Evolutionary conservation across 1,284 basidiomycete genomes (phyloP), one percentile per base, ranked within the genome.

Genomic region (Ceratobasidium sp.): DNA sequence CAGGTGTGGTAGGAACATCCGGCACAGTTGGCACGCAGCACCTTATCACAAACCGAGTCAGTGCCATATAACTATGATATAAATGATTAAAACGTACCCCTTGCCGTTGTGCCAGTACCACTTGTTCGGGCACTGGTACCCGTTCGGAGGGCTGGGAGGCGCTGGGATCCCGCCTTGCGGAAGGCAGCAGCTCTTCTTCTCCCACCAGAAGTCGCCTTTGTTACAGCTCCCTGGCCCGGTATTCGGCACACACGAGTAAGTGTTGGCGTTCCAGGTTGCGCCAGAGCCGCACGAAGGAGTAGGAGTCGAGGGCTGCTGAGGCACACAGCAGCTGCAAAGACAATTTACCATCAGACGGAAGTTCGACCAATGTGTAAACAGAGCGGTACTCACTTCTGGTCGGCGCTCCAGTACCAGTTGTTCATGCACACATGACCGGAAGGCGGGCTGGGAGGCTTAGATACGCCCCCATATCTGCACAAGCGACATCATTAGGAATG

Each of bases 151-250:
- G 3, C 38, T n/a, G 7, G 64, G 64, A 23, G 64, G 64, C 21
- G 38, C 52, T 5, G 64, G 64, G 32, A 57, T 54, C 7, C 64
- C 64, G 9, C 64, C 64, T 13, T 67, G 30, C n/a, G 64, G 64
- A 21, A 67, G 23, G 26, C 64, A 67, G 26, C 50, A 55, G 21
- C 57, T 67, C 52, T 67, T 67, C 38, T 54, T 67, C 5, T 57
- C 64, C 64, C 64, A 67, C 35, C 50, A 67, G 32, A 67, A 67
- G 35, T 67, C 50, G 50, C 64, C 64, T 14, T 67, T 55, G 64
- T 67, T 67, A 38, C 64, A 67, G 35, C 52, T 55, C 32, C 38
- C 64, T 1, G 44, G 13, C 23, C 61, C 61, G 23, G 47, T 11
- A 41, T 55, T 67, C 14, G 64, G 64, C n/a, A 57, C 47, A 26